Base-by-base conservation (phyloP, 441 rosid genomes). In the Pelargonium myrrhifolium region DNA sequence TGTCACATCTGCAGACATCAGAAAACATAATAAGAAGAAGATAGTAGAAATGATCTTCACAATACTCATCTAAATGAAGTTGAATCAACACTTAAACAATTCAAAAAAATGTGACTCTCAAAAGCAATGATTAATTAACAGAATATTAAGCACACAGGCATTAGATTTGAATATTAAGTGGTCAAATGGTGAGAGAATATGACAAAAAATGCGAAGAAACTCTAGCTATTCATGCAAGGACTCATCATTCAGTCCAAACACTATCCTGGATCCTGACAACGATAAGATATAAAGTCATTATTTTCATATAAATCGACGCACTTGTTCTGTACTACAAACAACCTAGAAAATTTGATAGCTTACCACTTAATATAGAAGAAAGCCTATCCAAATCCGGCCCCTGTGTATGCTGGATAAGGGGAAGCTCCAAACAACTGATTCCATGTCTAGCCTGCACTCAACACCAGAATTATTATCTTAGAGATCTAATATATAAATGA, bases 361-460 rank as follows among this genome's bases (percentile, higher is more conserved):
- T 62, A 94, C 97, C 89, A 26, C 72, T 78, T 79, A 94, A 80
- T 61, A 88, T 65, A 66, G 89, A 83, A 68, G 94, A 72, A 65
- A 94, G 92, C 74, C 76, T 80, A 65, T 82, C 83, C 49, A 74
- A 77, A 84, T 94, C 99, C 76, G 97, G 96, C 55, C 96, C 96
- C 37, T 65, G 72, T 0, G 80, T 74, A 77, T 92, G 97, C 82
- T 89, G 87, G 72, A 91, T 87, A 14, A 94, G 75, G 28, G 99
- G 98, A 77, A 94, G 86, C 86, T 94, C 98, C 84, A 92, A 70
- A 69, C 89, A 83, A 58, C 66, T 70, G 62, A 94, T 82, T 73
- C 89, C 86, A 62, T 77, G 72, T 68, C 86, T 78, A 70, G 79
- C 92, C 97, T 93, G 87, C 66, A 69, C 53, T 72, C 31, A 61